phyloP scores from a whole-genome alignment of 805 yeast species.

The Zygosaccharomyces bailii region DNA sequence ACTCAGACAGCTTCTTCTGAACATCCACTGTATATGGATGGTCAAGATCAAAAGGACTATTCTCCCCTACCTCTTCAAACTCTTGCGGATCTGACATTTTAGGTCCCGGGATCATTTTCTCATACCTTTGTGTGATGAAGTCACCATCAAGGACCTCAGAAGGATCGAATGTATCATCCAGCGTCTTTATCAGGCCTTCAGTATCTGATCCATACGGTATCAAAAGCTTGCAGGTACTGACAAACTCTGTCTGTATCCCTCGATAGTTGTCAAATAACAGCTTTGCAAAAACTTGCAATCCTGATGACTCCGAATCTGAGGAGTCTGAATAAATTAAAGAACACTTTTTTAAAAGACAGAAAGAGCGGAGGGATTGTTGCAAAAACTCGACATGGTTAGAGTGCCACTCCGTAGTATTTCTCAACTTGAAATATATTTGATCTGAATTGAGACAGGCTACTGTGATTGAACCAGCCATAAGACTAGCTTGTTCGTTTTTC shows the following conservation, averaged over 20 bases:
- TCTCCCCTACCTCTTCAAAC: neutral
- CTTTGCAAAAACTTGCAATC: slow-evolving; percentile 1
- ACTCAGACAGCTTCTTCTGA: slow-evolving; percentile 16
- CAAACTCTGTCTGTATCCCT: slow-evolving; percentile 15
- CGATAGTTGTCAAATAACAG: slow-evolving; percentile 7
- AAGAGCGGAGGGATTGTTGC: slow-evolving; percentile 26
- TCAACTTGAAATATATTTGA: slow-evolving; percentile 19
- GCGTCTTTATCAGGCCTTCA: slow-evolving; percentile 45
- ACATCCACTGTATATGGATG: slow-evolving; percentile 16
- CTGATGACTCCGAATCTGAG: neutral
- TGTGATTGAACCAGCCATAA: slow-evolving; percentile 9
- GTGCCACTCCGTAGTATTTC: slow-evolving; percentile 22
- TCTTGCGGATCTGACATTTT: neutral
- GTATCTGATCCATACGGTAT: slow-evolving; percentile 54
- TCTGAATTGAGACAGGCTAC: slow-evolving; percentile 21
- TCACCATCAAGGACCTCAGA: slow-evolving; percentile 13
- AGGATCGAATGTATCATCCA: slow-evolving; percentile 37
- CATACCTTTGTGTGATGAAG: slow-evolving; percentile 8
- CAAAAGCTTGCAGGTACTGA: slow-evolving; percentile 25
- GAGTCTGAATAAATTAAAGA: slow-evolving; percentile 14
- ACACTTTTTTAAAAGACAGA: slow-evolving; percentile 17
- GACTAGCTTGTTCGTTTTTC: neutral
- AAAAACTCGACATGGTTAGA: slow-evolving; percentile 25
- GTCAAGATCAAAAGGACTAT: slow-evolving; percentile 28
- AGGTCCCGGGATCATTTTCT: slow-evolving; percentile 6